phyloP scores from a whole-genome alignment of 2,329 filamentous ascomycete species.

The Scedosporium dehoogii region DNA sequence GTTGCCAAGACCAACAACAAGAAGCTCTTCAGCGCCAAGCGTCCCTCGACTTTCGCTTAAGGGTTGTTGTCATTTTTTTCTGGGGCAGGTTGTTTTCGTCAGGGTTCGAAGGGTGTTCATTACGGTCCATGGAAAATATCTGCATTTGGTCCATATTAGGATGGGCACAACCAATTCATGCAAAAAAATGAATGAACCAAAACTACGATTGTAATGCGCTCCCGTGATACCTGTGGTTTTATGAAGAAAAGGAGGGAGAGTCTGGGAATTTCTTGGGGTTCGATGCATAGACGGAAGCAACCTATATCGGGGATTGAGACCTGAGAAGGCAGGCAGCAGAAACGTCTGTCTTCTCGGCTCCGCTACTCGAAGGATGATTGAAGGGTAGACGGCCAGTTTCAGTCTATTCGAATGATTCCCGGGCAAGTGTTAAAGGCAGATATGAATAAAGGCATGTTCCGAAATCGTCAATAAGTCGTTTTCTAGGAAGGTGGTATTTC shows the following conservation, averaged over 20 bases:
- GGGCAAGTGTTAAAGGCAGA: neutral
- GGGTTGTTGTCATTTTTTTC: constrained; percentile 35
- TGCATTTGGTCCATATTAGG: constrained; percentile 31
- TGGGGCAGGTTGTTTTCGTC: constrained; percentile 34
- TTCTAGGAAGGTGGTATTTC: neutral
- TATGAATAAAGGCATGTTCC: neutral
- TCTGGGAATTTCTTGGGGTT: neutral
- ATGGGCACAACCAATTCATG: constrained; percentile 9
- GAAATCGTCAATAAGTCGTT: neutral
- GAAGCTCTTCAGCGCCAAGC: constrained; percentile 88
- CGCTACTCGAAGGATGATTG: neutral
- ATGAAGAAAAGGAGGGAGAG: neutral
- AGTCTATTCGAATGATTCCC: neutral
- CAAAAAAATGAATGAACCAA: constrained; percentile 9
- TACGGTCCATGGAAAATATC: constrained; percentile 51
- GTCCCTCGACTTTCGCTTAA: constrained; percentile 97
- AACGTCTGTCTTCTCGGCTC: neutral
- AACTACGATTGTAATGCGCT: constrained; percentile 3
- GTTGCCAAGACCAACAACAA: constrained; percentile 70
- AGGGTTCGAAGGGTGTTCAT: constrained; percentile 51
- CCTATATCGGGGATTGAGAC: neutral
- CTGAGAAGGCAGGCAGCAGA: neutral
- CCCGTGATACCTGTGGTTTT: constrained; percentile 2
- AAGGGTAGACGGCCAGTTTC: neutral
- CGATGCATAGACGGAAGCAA: neutral